phyloP scores from a whole-genome alignment of 305 asterid genomes.

The Fraxinus angustifolia region DNA sequence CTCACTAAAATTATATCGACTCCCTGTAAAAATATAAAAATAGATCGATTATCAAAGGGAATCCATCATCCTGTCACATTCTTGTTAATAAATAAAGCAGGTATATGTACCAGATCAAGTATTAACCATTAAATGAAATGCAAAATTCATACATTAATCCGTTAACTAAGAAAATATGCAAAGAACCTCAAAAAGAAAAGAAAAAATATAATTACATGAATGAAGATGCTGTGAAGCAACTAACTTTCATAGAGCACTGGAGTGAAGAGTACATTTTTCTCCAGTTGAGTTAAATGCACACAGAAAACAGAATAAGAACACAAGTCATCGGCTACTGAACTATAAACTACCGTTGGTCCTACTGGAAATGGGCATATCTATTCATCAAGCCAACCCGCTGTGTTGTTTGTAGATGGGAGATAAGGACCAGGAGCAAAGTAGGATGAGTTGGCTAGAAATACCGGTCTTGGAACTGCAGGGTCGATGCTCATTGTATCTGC shows the following conservation, averaged over 20 bases:
- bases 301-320: not conserved
- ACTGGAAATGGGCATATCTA: slow-evolving; percentile 19
- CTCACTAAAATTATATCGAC: not conserved
- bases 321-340: not conserved
- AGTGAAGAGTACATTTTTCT: not conserved
- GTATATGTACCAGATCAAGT: not conserved
- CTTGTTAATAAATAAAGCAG: not conserved
- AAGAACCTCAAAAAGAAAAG: not conserved
- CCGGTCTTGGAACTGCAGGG: slow-evolving; percentile 27
- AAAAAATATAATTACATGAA: not conserved
- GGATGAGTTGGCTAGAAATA: slow-evolving; percentile 19
- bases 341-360: not conserved
- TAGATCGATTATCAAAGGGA: not conserved
- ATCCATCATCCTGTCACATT: not conserved
- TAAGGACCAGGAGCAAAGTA: slow-evolving; percentile 50
- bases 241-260: not conserved
- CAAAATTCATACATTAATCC: not conserved
- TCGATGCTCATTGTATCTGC: slow-evolving; percentile 15
- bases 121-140: not conserved
- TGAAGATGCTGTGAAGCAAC: not conserved
- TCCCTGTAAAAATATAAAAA: not conserved
- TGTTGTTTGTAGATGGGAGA: slow-evolving; percentile 35
- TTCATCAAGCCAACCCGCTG: slow-evolving; percentile 62
- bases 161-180: not conserved
- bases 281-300: not conserved